These are phyloP conservation scores for Amphirosellinia nigrospora DNA, from an alignment of 495 filamentous ascomycete species.

Conservation along the genomic window DNA sequence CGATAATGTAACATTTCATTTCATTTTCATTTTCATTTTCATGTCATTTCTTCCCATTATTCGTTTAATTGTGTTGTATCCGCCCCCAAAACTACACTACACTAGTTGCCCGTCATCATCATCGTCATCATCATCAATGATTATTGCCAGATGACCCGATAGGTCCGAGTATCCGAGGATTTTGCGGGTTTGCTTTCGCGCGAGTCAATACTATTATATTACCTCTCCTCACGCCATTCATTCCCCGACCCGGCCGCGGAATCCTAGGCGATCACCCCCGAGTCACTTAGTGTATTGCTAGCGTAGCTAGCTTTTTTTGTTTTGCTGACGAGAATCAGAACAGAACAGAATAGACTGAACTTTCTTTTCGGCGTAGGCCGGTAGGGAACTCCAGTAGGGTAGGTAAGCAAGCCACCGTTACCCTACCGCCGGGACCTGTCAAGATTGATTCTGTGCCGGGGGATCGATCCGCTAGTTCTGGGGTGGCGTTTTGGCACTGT, in stretches of 20 bases:
- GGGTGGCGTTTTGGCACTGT: neutral
- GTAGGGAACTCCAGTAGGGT: too few species aligned
- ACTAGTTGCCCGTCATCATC: neutral
- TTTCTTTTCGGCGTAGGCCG: neutral
- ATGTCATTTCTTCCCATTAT: too few species aligned
- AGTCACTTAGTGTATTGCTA: neutral
- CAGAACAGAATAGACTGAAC: too few species aligned
- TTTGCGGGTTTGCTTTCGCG: too few species aligned
- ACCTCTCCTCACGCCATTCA: too few species aligned
- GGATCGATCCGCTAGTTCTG: neutral
- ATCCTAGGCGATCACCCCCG: neutral
- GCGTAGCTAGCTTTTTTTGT: too few species aligned
- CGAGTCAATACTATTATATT: too few species aligned
- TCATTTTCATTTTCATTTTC: too few species aligned
- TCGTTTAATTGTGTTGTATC: too few species aligned
- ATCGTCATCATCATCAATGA: neutral
- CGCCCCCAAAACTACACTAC: neutral
- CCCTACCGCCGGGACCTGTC: constrained; percentile 5
- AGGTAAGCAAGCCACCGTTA: constrained; percentile 10
- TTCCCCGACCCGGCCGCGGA: too few species aligned
- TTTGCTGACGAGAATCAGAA: constrained; percentile 5
- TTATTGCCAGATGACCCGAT: constrained; percentile 8
- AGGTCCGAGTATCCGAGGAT: neutral
- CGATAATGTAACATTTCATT: too few species aligned
- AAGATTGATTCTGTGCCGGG: neutral